These are phyloP conservation scores for Pneumocystis jirovecii DNA, from an alignment of 1,139 yeast genomes.

Conservation along the genomic window DNA sequence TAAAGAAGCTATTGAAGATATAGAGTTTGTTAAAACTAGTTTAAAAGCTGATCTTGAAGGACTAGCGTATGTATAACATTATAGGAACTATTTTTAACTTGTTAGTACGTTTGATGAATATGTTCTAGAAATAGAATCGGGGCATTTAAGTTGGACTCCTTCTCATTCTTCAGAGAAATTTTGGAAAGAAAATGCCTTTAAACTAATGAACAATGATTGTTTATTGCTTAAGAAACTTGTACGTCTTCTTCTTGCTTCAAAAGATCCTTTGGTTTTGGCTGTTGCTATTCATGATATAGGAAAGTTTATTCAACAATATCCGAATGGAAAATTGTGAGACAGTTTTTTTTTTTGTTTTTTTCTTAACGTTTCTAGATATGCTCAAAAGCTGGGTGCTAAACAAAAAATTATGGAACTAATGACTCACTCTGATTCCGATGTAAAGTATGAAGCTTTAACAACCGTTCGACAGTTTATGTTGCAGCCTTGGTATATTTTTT, in stretches of 20 bases:
- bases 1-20: constrained; percentile 71
- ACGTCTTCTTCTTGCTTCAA: constrained; percentile 21
- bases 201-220: constrained; percentile 60
- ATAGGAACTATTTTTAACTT: not conserved
- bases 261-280: constrained; percentile 28
- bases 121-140: constrained; percentile 65
- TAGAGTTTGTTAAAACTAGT: constrained; percentile 40
- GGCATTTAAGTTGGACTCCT: constrained; percentile 77
- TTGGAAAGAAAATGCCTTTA: constrained; percentile 69
- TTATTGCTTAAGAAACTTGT: constrained; percentile 47
- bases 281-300: constrained; percentile 64
- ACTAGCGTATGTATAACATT: constrained; percentile 33
- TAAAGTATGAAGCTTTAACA: constrained; percentile 85
- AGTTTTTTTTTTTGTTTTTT: not conserved
- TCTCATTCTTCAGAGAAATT: constrained; percentile 78
- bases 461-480: constrained; percentile 88
- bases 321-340: constrained; percentile 30
- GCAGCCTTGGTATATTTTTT: constrained; percentile 30
- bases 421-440: constrained; percentile 70
- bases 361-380: constrained; percentile 30
- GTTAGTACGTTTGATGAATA: constrained; percentile 70
- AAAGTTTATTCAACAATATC: constrained; percentile 48
- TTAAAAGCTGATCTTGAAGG: constrained; percentile 60
- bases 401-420: constrained; percentile 70
- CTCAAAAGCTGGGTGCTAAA: constrained; percentile 41